Percentiles rank a stretch among this genome's conserved stretches.
Conservation (phyloP, 331 rosid genomes). For the Malus hybrid region DNA sequence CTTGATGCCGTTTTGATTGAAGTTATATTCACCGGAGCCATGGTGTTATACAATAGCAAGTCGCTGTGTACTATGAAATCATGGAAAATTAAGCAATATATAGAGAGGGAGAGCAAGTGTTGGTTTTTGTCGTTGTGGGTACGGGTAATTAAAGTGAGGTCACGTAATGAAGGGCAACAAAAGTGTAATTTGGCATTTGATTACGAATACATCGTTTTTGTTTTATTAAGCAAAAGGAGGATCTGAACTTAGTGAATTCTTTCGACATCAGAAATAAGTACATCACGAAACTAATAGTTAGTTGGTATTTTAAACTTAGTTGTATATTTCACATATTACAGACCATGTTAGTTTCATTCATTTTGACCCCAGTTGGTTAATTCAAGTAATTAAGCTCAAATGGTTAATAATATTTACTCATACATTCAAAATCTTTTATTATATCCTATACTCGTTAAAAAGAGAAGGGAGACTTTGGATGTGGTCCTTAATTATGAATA, state of each 20-base stretch:
- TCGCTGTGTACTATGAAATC: not conserved
- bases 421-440: too few relatives aligned
- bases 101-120: not conserved
- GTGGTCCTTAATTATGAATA: too few relatives aligned
- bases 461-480: too few relatives aligned
- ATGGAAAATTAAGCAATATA: not conserved
- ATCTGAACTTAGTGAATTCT: too few relatives aligned
- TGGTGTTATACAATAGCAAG: not conserved
- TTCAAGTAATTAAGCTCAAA: not conserved
- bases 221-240: too few relatives aligned
- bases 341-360: not conserved
- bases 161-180: not conserved
- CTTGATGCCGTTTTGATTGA: slow-evolving; percentile 57
- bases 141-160: not conserved
- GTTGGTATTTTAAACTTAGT: too few relatives aligned
- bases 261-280: not conserved
- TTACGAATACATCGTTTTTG: too few relatives aligned
- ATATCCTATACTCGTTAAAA: too few relatives aligned
- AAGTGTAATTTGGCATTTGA: not conserved
- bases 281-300: too few relatives aligned
- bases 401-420: not conserved
- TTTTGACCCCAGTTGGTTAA: not conserved
- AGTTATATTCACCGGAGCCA: slow-evolving; percentile 43
- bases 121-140: not conserved
- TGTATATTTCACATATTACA: too few relatives aligned